phyloP scores from a whole-genome alignment of 1,139 yeast genomes.

The Zygosaccharomyces pseudobailii region DNA sequence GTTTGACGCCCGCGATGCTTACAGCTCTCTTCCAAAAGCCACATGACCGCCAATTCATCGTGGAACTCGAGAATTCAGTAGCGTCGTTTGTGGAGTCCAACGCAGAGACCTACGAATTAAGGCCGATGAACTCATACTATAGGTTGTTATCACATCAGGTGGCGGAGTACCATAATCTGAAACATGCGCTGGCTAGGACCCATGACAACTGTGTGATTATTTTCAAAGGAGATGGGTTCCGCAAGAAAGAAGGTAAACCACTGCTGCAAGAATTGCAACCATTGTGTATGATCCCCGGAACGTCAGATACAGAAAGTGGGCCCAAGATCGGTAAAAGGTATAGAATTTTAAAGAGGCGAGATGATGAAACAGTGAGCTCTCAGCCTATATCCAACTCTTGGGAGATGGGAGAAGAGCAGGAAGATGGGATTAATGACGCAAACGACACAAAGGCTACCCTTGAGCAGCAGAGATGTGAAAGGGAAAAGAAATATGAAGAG shows the following conservation, averaged over 20 bases:
- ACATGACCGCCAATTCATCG: constrained; percentile 48
- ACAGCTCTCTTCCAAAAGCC: constrained; percentile 43
- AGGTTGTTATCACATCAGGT: constrained; percentile 62
- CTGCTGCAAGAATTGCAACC: constrained; percentile 23
- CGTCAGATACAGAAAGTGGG: background rate
- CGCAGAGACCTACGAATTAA: constrained; percentile 43
- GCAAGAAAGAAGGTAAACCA: constrained; percentile 10
- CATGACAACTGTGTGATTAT: constrained; percentile 45
- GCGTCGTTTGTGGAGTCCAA: constrained; percentile 34
- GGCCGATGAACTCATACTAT: constrained; percentile 61
- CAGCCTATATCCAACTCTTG: background rate
- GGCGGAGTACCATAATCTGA: constrained; percentile 60
- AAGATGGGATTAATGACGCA: background rate
- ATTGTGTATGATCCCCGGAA: background rate
- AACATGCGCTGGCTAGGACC: constrained; percentile 43
- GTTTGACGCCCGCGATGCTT: constrained; percentile 33
- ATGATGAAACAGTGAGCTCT: background rate
- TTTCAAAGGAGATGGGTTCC: constrained; percentile 32
- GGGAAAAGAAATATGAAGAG: constrained; percentile 21
- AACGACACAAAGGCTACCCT: constrained; percentile 7
- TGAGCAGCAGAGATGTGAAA: constrained; percentile 19
- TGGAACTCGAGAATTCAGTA: constrained; percentile 49
- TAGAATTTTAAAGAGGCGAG: constrained; percentile 9
- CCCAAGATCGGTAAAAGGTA: constrained; percentile 8
- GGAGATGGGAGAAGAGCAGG: background rate